Evolutionary conservation across 2,329 filamentous ascomycete species (phyloP), one percentile per base, ranked within the genome.

Genomic region (Plenodomus lindquistii): DNA sequence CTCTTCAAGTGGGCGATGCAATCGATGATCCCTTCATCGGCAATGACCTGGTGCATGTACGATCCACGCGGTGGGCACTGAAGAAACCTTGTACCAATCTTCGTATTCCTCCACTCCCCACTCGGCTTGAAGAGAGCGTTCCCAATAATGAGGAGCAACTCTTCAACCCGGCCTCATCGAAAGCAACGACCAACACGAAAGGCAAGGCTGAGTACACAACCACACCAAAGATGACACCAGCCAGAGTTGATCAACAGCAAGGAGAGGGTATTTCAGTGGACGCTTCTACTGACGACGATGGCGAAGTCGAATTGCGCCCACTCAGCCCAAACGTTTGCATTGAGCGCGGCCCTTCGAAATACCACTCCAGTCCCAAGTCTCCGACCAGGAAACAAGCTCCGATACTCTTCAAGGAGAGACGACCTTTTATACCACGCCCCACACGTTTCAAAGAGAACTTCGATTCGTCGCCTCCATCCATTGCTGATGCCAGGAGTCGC

Each of bases 291-390:
- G 16, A 38, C 13, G 48, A 57, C 27, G 48, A 60, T 4, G 52
- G 43, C 19, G 48, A 40, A 1, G 22, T 60, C 9, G 50, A 62
- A 11, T 24, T 63, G 34, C 61, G 54, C 27, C 58, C 55, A 10
- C 53, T 69, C 2, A 69, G 62, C 36, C 62, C 67, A 11, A 66
- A 69, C 37, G 61, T 69, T 2, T 69, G 66, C 31, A 55, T 61
- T 37, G 60, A 64, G 44, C 66, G 67, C 20, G 67, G 65, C 2
- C 55, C 65, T 3, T 52, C 57, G 7, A 57, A 56, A 2, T 46
- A 64, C 29, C 59, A 44, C 17, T 11, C 6, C 15, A 10, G n/a
- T 15, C 17, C 8, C n/a, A n/a, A 36, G 4, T 16, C 20, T 15
- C n/a, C 22, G 20, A 40, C 2, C 11, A 18, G 20, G 6, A 21